Percentiles rank a stretch among this genome's conserved stretches.
These are phyloP conservation scores for Hymenoscyphus occultus DNA, from an alignment of 2,329 filamentous ascomycete genomes.

Conservation along the genomic window DNA sequence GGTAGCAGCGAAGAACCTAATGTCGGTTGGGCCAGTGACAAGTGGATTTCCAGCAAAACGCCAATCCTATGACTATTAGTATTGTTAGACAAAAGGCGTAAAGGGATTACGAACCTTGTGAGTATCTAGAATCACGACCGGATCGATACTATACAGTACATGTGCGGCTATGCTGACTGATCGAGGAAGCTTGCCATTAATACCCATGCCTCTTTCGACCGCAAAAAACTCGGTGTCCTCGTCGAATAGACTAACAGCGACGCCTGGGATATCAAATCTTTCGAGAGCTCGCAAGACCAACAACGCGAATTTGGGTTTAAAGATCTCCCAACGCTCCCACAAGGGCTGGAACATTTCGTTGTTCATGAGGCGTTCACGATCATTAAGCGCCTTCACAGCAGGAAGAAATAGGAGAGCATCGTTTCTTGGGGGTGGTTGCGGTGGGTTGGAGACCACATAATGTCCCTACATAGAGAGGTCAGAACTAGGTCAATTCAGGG, in stretches of 20 bases:
- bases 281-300: constrained; percentile 23
- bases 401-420: constrained; percentile 32
- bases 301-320: not conserved
- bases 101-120: constrained; percentile 29
- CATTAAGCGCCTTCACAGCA: constrained; percentile 32
- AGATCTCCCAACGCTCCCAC: constrained; percentile 15
- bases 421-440: constrained; percentile 33
- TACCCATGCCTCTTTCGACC: constrained; percentile 34
- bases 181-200: constrained; percentile 27
- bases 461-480: constrained; percentile 30
- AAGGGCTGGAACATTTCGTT: constrained; percentile 27
- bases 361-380: constrained; percentile 27
- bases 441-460: constrained; percentile 37
- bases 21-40: constrained; percentile 29
- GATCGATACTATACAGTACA: constrained; percentile 36
- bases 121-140: constrained; percentile 38
- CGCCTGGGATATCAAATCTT: constrained; percentile 31
- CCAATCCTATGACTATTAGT: constrained; percentile 37
- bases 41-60: constrained; percentile 37
- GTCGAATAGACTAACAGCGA: constrained; percentile 38
- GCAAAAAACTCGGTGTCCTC: constrained; percentile 35
- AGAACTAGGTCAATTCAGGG: not conserved
- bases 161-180: constrained; percentile 38
- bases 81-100: not conserved
- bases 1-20: constrained; percentile 40